Conservation (phyloP, 176 grass and related monocot genomes). For the Oryza officinalis region DNA sequence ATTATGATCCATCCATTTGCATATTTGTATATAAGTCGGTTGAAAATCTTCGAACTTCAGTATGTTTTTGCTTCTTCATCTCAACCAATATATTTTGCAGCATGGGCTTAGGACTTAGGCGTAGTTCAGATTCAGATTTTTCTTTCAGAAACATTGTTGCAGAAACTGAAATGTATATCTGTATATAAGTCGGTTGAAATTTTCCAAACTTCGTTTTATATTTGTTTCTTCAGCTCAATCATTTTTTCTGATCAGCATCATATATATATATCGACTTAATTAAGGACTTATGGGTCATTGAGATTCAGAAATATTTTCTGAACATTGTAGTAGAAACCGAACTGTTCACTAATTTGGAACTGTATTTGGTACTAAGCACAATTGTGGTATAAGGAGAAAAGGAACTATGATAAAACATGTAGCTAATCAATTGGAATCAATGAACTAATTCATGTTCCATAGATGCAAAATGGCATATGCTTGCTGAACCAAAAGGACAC, state of each 20-base stretch:
- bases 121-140: no score
- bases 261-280: neutral
- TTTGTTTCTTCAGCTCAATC: neutral
- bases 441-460: neutral
- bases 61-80: neutral
- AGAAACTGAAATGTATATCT: no score
- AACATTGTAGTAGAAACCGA: neutral
- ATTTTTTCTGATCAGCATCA: neutral
- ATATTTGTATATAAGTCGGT: neutral
- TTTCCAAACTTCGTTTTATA: no score
- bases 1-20: neutral
- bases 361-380: no score
- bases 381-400: no score
- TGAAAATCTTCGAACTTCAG: neutral
- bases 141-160: no score
- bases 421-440: neutral
- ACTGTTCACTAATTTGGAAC: neutral
- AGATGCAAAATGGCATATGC: neutral
- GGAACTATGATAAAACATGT: no score
- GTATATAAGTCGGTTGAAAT: no score
- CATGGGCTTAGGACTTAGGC: neutral
- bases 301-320: neutral
- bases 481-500: neutral
- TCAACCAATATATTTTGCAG: neutral
- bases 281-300: neutral